Conservation (phyloP, 78 protist genomes). For the Dictyostelium brefeldianum region DNA sequence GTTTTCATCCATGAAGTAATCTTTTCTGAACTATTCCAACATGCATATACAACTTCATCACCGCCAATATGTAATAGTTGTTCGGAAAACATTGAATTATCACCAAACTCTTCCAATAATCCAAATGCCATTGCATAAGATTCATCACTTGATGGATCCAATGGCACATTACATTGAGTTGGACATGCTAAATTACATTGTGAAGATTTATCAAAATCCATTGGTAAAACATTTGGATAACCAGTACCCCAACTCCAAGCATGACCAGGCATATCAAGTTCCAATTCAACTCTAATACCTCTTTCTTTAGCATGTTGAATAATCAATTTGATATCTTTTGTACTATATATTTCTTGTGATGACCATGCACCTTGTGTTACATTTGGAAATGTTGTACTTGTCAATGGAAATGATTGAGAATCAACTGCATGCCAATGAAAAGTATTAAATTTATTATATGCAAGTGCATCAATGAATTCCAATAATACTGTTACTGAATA, state of each 20-base stretch:
- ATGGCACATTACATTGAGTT: conserved; percentile 2
- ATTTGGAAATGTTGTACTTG: conserved; percentile 36
- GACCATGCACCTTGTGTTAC: neutral
- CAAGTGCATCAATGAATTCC: conserved; percentile 19
- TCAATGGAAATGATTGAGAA: conserved; percentile 57
- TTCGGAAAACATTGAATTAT: neutral
- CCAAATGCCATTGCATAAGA: neutral
- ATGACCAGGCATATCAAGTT: conserved; percentile 65
- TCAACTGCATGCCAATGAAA: conserved; percentile 66
- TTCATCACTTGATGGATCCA: conserved; percentile 15
- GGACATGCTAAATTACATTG: neutral
- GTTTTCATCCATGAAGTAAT: neutral
- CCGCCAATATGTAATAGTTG: conserved; percentile 52
- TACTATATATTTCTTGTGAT: neutral
- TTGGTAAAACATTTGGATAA: neutral
- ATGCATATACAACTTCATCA: conserved; percentile 25
- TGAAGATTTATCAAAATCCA: neutral
- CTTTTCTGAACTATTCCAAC: conserved; percentile 30
- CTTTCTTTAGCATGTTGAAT: conserved; percentile 13
- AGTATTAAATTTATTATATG: conserved; percentile 29
- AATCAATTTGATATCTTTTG: conserved; percentile 3
- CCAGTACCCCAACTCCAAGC: conserved; percentile 56
- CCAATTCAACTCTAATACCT: conserved; percentile 30
- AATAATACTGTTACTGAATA: neutral
- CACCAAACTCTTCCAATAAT: neutral